These are phyloP conservation scores for Pseudotulostoma volvatum DNA, from an alignment of 495 filamentous ascomycete genomes.

Conservation along the genomic window DNA sequence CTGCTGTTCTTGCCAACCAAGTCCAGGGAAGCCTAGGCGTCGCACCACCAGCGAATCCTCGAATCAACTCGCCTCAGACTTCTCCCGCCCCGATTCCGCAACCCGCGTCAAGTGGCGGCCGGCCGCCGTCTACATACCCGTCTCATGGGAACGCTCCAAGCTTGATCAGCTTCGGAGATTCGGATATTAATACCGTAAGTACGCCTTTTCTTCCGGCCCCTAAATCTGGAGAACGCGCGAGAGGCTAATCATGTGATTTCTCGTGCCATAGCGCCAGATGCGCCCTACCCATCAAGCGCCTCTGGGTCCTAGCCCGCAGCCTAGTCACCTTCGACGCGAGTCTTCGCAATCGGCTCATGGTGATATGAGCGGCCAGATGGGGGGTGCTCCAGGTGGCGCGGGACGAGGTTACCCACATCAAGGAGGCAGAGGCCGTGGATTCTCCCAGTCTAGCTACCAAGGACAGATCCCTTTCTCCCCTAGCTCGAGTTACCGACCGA, in stretches of 20 bases:
- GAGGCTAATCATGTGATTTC: no score
- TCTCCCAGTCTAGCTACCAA: slow-evolving; percentile 40
- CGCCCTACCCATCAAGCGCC: slow-evolving; percentile 43
- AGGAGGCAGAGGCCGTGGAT: slow-evolving; percentile 54
- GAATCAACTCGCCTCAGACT: slow-evolving; percentile 51
- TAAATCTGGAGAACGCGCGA: no score
- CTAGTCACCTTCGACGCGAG: slow-evolving; percentile 61
- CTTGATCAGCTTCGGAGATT: slow-evolving; percentile 66
- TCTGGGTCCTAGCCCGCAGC: slow-evolving; percentile 43
- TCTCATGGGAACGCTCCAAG: slow-evolving; percentile 45
- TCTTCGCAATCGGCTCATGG: slow-evolving; percentile 67
- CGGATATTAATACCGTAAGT: slow-evolving; percentile 23
- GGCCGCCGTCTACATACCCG: slow-evolving; percentile 57
- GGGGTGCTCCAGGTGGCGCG: slow-evolving; percentile 27
- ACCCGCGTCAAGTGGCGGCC: slow-evolving; percentile 68
- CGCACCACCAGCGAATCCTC: slow-evolving; percentile 45
- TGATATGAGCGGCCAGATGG: slow-evolving; percentile 48
- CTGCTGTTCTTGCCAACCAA: slow-evolving; percentile 31
- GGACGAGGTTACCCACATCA: slow-evolving; percentile 38
- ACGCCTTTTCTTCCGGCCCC: no score
- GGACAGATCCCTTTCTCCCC: slow-evolving; percentile 55
- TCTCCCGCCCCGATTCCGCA: slow-evolving; percentile 85
- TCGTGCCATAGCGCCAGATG: slow-evolving; percentile 39
- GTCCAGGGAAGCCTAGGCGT: slow-evolving; percentile 40
- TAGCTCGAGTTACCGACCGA: slow-evolving; percentile 37